Evolutionary conservation across 805 yeast genomes (phyloP), one percentile per base, ranked within the genome.

Genomic region (Wickerhamiella spandovensis): DNA sequence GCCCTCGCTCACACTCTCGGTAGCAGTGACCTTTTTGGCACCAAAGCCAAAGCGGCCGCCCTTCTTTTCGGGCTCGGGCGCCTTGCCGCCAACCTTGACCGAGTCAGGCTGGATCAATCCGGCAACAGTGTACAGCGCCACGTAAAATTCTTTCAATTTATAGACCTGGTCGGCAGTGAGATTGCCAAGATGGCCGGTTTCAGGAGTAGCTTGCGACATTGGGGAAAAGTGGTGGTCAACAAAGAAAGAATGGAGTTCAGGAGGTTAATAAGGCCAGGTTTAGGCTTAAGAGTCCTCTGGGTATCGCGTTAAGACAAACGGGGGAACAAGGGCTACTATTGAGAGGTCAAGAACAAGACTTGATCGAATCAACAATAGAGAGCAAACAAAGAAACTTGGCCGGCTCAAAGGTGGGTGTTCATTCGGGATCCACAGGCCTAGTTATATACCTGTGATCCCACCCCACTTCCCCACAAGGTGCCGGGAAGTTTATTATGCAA

Each of bases 81-180:
- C 54, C 39, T 55, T 54, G 41, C 54, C 60, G 37, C 57, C 61
- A 15, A 58, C 56, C 47, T 56, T 57, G 39, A 47, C 39, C 24
- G 58, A 47, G 50, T 53, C 58, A 25, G 53, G 48, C 25, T 66
- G 62, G 18, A 62, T 64, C 39, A 23, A 37, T 25, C 63, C 69
- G 38, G 52, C 50, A 46, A 53, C 50, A 28, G 48, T 55, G 47
- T 57, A 55, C 17, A 64, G 30, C 25, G 61, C 58, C 20, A 65
- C 58, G 69, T 72, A 69, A 54, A 67, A 56, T 51, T 67, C 69
- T 58, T 67, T 67, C 47, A 70, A 66, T 44, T 56, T 62, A 46
- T 57, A 62, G 49, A 63, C 67, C 61, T 70, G 71, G 38, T 58
- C 64, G 12, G 65, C 55, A 21, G 70, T 64, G 39, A 69, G 61